Base-by-base conservation (phyloP, 345 rosid species). In the Salix exigua region DNA sequence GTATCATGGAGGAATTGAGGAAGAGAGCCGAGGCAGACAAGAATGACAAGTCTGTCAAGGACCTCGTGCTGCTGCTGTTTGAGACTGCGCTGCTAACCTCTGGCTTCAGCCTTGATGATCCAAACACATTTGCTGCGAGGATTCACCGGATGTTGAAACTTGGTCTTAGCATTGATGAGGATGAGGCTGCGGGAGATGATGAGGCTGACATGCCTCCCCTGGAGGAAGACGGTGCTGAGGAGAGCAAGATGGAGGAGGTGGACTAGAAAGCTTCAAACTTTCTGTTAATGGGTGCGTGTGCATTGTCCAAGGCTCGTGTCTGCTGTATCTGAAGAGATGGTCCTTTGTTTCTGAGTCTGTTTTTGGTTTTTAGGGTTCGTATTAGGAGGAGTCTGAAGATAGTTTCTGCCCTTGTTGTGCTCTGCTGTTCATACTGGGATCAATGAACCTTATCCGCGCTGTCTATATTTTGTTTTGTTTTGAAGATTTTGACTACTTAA, bases 161-260 rank as follows among this genome's bases (percentile, higher is more conserved):
- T 78, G 98, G 98, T 8, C 85, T 94, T 76, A 94, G 94, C 78
- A 91, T 91, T 21, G 94, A 92, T 0, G 98, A 92, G 78, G 94
- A 85, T 5, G 94, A 91, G 23, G 53, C 44, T 8, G 88, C 23
- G 0, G 97, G 67, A 2, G 92, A 85, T 0, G 97, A 85, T 0
- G 97, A 90, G 26, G 84, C 82, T 8, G 98, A 92, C 17, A 89
- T 94, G 94, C 98, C 97, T 14, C 81, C 88, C 2, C 63, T 94
- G 76, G 98, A 92, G 79, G 98, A 94, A 16, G 94, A 83, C 2
- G 93, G 72, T n/a, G 94, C 83, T 13, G 97, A 91, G 85, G 98
- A 88, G 86, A 92, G 96, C 87, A 94, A 91, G 87, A 94, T 94
- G 98, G 98, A 94, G 79, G 97, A 92, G 53, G 98, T 94, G 0